A percentile compares a stretch with the other conserved stretches of the same genome.
Conservation (phyloP, 495 filamentous ascomycete species). For the Neurospora tetraspora region DNA sequence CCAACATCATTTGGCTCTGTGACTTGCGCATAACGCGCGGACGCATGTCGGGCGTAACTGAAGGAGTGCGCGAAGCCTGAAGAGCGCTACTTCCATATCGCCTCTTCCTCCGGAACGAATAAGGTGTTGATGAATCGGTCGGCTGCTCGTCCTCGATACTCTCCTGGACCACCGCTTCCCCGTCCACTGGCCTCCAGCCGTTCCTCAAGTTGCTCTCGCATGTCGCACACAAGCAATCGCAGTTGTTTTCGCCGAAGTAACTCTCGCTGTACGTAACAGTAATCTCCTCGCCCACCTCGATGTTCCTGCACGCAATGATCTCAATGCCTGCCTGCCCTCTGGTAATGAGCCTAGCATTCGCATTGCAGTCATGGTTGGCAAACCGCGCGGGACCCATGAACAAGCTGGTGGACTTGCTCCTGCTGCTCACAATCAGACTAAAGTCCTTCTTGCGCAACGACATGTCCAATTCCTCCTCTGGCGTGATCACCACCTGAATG, state of each 20-base stretch:
- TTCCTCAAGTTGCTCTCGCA: conserved; percentile 71
- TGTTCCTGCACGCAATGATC: conserved; percentile 68
- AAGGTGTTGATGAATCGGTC: conserved; percentile 5
- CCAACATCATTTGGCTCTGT: conserved; percentile 19
- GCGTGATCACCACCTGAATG: conserved; percentile 80
- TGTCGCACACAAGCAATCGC: conserved; percentile 84
- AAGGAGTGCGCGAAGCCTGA: conserved; percentile 33
- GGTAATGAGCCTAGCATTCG: conserved; percentile 80
- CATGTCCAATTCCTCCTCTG: conserved; percentile 76
- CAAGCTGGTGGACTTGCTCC: conserved; percentile 76
- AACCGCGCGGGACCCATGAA: conserved; percentile 94
- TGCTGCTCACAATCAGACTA: conserved; percentile 86
- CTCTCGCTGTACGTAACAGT: conserved; percentile 91
- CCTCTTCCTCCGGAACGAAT: conserved; percentile 34
- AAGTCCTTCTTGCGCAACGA: conserved; percentile 78
- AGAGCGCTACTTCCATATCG: conserved; percentile 27
- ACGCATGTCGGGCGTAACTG: conserved; percentile 38
- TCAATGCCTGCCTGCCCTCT: conserved; percentile 78
- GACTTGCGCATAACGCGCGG: conserved; percentile 30
- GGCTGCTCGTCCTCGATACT: conserved; percentile 32
- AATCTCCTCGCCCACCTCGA: conserved; percentile 84
- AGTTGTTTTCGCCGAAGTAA: conserved; percentile 92
- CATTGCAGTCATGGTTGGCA: conserved; percentile 93
- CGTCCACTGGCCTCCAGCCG: conserved; percentile 58
- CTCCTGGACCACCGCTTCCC: conserved; percentile 29